Conservation (phyloP, 106 monocot genomes). For the Platanthera zijinensis region DNA sequence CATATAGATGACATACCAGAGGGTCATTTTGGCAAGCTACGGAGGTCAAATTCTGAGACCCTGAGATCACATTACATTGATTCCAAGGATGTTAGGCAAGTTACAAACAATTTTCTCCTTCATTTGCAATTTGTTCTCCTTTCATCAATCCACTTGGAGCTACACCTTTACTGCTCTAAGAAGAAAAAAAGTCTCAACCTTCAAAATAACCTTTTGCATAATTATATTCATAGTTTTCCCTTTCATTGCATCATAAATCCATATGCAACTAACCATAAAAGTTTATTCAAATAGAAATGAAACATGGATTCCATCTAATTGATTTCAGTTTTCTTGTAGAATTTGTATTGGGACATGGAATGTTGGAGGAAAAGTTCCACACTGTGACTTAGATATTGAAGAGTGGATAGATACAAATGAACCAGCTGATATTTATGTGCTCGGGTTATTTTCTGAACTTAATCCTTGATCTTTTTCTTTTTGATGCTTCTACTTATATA, state of each 20-base stretch:
- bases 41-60: slow-evolving; percentile 8
- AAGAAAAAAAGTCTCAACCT: too few relatives aligned
- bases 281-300: too few relatives aligned
- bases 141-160: too few relatives aligned
- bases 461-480: too few relatives aligned
- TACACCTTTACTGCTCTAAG: too few relatives aligned
- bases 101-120: background rate
- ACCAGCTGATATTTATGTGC: slow-evolving; percentile 37
- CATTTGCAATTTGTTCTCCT: too few relatives aligned
- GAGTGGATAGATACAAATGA: slow-evolving; percentile 75
- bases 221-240: too few relatives aligned
- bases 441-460: slow-evolving; percentile 4
- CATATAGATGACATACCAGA: background rate
- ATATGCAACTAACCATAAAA: too few relatives aligned
- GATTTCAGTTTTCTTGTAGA: slow-evolving; percentile 16
- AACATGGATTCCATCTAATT: too few relatives aligned
- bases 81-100: slow-evolving; percentile 9
- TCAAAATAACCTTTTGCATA: too few relatives aligned
- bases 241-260: too few relatives aligned
- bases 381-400: slow-evolving; percentile 57
- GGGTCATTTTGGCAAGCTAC: background rate
- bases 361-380: slow-evolving; percentile 73
- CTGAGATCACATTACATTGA: slow-evolving; percentile 3
- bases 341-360: slow-evolving; percentile 94
- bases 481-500: too few relatives aligned